Base-by-base conservation (phyloP, 83 land plant species). In the Diphasiastrum complanatum region DNA sequence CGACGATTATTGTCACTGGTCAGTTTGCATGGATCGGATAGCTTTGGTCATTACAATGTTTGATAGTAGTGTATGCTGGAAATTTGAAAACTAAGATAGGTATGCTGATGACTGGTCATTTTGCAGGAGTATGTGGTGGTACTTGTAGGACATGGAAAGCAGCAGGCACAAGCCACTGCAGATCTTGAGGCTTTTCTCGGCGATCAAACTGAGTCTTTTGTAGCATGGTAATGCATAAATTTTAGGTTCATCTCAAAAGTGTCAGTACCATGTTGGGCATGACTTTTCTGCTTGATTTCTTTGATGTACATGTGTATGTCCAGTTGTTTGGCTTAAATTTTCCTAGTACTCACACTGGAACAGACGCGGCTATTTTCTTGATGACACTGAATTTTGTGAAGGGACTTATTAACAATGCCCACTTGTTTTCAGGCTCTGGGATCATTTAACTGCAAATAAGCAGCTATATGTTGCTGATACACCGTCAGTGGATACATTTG, bases 41-140 rank as follows among this genome's bases (percentile, higher is more conserved):
- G n/a, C n/a, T n/a, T n/a, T n/a, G n/a, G n/a, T n/a, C n/a, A n/a
- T n/a, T n/a, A n/a, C n/a, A n/a, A n/a, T n/a, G n/a, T n/a, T n/a
- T n/a, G n/a, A n/a, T n/a, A n/a, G n/a, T n/a, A n/a, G n/a, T n/a
- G n/a, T n/a, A n/a, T n/a, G n/a, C n/a, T n/a, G n/a, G n/a, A n/a
- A n/a, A n/a, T n/a, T n/a, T n/a, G n/a, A n/a, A n/a, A n/a, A n/a
- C n/a, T n/a, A n/a, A n/a, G n/a, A n/a, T n/a, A n/a, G n/a, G n/a
- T n/a, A n/a, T n/a, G n/a, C n/a, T n/a, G n/a, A n/a, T n/a, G n/a
- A n/a, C n/a, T n/a, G n/a, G n/a, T n/a, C n/a, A n/a, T 65, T 3
- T 45, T 74, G 66, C 84, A 88, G 90, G 90, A 88, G 27, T 88
- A 88, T 71, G 86, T 88, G 11, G 77, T 79, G 33, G 95, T 84